Conservation (phyloP, 305 asterid genomes). For the Rubia tinctorum region DNA sequence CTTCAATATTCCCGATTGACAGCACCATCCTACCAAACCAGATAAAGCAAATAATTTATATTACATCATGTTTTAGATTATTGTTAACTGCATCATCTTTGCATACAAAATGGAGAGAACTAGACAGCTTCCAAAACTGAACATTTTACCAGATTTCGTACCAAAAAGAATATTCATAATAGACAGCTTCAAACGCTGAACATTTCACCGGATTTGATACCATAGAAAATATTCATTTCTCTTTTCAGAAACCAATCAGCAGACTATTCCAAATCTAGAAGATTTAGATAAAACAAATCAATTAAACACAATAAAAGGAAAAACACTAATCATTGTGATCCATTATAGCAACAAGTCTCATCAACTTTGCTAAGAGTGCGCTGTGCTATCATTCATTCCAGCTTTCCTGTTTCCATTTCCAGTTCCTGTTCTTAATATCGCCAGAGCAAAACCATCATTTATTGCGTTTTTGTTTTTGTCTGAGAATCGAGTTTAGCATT, state of each 20-base stretch:
- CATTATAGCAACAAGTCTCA: background rate
- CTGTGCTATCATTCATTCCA: slow-evolving; percentile 13
- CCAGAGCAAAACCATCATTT: background rate
- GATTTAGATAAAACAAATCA: background rate
- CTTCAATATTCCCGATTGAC: too few relatives aligned
- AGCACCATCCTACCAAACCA: too few relatives aligned
- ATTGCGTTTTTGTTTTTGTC: background rate
- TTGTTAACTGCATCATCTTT: too few relatives aligned
- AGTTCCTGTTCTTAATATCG: background rate
- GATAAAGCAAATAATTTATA: too few relatives aligned
- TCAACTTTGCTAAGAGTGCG: slow-evolving; percentile 7
- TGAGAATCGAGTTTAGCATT: too few relatives aligned
- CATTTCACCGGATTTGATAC: background rate
- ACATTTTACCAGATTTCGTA: too few relatives aligned
- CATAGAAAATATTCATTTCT: background rate
- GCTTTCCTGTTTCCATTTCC: background rate
- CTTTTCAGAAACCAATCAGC: background rate
- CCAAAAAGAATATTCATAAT: background rate
- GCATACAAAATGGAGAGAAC: too few relatives aligned
- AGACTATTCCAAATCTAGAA: background rate
- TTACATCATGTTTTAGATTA: too few relatives aligned
- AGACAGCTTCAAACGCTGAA: background rate
- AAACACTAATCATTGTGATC: slow-evolving; percentile 8
- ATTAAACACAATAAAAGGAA: background rate
- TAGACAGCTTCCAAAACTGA: too few relatives aligned